Percentiles rank a stretch among this genome's conserved stretches.
phyloP scores from a whole-genome alignment of 208 protist genomes.

The Leptomonas pyrrhocoris region DNA sequence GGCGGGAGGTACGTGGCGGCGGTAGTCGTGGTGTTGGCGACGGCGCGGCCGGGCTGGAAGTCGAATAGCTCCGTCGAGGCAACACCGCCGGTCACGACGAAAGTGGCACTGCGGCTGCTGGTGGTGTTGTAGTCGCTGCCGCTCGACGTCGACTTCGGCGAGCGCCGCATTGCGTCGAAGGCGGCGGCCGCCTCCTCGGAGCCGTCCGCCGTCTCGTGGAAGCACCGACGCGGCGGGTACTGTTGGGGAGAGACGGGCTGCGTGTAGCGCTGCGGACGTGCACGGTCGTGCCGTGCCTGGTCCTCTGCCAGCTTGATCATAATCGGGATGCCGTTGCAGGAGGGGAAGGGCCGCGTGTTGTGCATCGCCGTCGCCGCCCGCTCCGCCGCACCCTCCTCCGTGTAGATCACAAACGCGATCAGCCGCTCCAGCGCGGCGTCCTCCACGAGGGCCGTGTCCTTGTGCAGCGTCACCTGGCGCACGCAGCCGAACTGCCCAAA shows the following conservation, averaged over 20 bases:
- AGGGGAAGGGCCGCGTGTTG: constrained; percentile 55
- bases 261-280: background rate
- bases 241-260: background rate
- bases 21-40: too few species aligned
- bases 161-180: too few species aligned
- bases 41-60: too few species aligned
- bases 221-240: background rate
- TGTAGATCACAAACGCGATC: constrained; percentile 82
- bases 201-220: too few species aligned
- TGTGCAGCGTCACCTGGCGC: constrained; percentile 62
- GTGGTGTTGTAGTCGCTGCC: background rate
- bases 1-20: too few species aligned
- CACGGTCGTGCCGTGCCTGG: background rate
- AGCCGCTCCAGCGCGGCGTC: constrained; percentile 53
- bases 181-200: too few species aligned
- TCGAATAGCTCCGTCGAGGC: too few species aligned
- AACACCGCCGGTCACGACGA: background rate
- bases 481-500: constrained; percentile 59
- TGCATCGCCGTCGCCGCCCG: constrained; percentile 56
- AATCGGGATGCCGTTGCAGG: constrained; percentile 55
- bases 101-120: background rate
- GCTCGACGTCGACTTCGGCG: too few species aligned
- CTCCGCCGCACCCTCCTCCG: constrained; percentile 57
- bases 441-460: constrained; percentile 59
- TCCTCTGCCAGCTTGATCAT: constrained; percentile 69